Evolutionary conservation across 352 stramenopile genomes (phyloP), one percentile per base, ranked within the genome.

Genomic region (Ochromonadaceae sp.): DNA sequence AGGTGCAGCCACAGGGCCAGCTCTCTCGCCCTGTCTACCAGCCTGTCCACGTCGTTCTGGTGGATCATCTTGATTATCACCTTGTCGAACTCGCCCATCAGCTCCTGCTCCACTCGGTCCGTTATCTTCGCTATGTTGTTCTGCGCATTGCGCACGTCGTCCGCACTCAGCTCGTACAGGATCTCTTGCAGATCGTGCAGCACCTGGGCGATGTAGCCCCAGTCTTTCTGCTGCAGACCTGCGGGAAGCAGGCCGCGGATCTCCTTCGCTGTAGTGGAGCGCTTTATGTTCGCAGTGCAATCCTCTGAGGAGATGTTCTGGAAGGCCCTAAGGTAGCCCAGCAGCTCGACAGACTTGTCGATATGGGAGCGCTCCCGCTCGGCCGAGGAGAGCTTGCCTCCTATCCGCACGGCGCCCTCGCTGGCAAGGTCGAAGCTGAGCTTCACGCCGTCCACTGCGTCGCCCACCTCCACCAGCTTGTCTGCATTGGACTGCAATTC

Each of bases 1-100:
- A 63, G 22, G 41, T 63, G 38, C 22, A 63, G 52, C 36, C 38
- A 50, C 40, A 52, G 26, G 26, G 55, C 35, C 12, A 63, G 32
- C n/a, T 4, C 7, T 44, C 52, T 41, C 22, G 52, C 31, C 22
- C 35, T 41, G 10, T 44, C 52, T n/a, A 60, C 7, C 28, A 7
- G 28, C 7, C 43, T 60, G 43, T 3, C 12, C 5, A 10, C 28
- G 10, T n/a, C 12, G 7, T 60, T 60, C 5, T 39, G 47, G 43
- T 2, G 47, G 9, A 36, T 60, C 5, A 26, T 49, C 9, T 26
- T n/a, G n/a, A n/a, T n/a, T n/a, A n/a, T n/a, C n/a, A n/a, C n/a
- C n/a, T n/a, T n/a, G n/a, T n/a, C n/a, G n/a, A n/a, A 52, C 14
- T 52, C 7, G 34, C 44, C 35, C 14, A 17, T 52, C 14, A 52